A percentile compares a stretch with the other conserved stretches of the same genome.
Evolutionary conservation across 139 green algal species (phyloP).

Genomic region (Desmodesmus armatus): DNA sequence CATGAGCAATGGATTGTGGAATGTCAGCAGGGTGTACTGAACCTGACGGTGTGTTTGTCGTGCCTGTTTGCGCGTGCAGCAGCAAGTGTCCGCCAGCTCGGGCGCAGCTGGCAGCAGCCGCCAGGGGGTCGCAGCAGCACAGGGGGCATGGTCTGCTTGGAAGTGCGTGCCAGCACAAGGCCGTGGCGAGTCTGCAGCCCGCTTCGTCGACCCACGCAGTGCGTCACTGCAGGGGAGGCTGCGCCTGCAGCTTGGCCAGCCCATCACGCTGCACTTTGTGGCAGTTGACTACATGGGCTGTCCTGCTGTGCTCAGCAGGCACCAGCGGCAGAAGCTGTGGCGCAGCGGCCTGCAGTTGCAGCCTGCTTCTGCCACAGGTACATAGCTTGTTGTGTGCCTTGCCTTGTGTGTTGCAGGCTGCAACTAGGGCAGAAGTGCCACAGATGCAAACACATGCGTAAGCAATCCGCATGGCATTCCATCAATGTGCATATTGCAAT

Average conservation of each 20-base stretch:
- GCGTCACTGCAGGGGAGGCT: neutral
- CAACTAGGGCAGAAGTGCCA: too few species aligned
- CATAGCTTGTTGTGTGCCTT: too few species aligned
- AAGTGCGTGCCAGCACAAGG: neutral
- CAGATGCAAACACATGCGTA: too few species aligned
- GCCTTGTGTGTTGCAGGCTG: too few species aligned
- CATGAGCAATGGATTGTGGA: too few species aligned
- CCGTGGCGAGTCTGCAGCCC: neutral
- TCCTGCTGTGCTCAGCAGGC: neutral
- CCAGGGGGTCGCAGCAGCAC: neutral
- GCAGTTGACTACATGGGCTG: neutral
- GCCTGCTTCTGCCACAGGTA: neutral
- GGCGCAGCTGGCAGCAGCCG: neutral
- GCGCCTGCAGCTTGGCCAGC: neutral
- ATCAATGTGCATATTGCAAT: too few species aligned
- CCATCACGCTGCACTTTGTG: constrained; percentile 1
- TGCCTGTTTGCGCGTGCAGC: too few species aligned
- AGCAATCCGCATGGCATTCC: too few species aligned
- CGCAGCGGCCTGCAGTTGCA: neutral
- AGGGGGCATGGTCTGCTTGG: too few species aligned
- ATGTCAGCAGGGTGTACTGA: too few species aligned
- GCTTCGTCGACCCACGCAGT: neutral
- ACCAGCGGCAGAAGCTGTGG: constrained; percentile 11
- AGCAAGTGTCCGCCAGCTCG: neutral
- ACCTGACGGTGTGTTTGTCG: too few species aligned